These are phyloP conservation scores for Micractinium conductrix DNA, from an alignment of 139 green algal species.

Conservation along the genomic window DNA sequence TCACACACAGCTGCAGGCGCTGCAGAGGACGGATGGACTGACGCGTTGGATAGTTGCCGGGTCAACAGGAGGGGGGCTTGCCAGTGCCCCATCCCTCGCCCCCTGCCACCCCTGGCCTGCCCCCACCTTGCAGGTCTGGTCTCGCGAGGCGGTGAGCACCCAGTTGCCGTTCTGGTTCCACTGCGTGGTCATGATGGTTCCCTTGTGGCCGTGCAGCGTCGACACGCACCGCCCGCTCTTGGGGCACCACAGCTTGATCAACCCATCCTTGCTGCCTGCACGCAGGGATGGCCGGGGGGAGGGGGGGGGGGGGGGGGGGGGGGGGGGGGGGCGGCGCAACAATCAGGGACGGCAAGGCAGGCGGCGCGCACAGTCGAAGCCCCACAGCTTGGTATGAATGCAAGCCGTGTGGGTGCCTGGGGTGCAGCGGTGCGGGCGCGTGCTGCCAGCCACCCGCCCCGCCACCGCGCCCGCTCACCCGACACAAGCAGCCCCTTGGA, in stretches of 20 bases:
- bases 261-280: slow-evolving; percentile 78
- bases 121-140: slow-evolving; percentile 81
- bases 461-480: too few relatives aligned
- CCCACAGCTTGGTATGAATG: too few relatives aligned
- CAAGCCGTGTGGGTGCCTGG: too few relatives aligned
- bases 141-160: slow-evolving; percentile 78
- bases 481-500: slow-evolving; percentile 78
- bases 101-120: background rate
- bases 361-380: too few relatives aligned
- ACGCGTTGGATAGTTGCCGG: too few relatives aligned
- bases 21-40: background rate
- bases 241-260: slow-evolving; percentile 95
- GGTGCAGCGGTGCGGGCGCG: too few relatives aligned
- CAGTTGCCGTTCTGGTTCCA: slow-evolving; percentile 94
- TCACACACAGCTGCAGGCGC: slow-evolving; percentile 65
- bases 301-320: background rate
- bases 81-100: too few relatives aligned
- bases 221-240: slow-evolving; percentile 50
- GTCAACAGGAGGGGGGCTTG: background rate
- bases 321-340: too few relatives aligned
- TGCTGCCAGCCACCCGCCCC: too few relatives aligned
- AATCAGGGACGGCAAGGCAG: too few relatives aligned
- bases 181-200: slow-evolving; percentile 67
- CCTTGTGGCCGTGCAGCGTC: slow-evolving; percentile 91
- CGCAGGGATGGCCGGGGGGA: background rate